Base-by-base conservation (phyloP, 2,329 filamentous ascomycete species). In the Ilyonectria robusta region DNA sequence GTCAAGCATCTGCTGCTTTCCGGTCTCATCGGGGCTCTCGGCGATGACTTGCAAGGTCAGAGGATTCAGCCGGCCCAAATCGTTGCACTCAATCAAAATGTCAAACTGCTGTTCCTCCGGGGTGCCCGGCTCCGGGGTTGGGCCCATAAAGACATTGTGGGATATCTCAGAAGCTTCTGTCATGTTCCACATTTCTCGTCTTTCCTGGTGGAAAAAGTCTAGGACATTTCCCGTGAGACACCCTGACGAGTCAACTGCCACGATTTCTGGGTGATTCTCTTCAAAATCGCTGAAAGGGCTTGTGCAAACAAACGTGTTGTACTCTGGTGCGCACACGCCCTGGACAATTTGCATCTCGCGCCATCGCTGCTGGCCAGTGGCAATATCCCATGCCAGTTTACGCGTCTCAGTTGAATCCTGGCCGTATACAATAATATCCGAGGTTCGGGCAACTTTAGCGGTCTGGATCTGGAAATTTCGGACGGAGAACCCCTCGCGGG, bases 401-500 rank as follows among this genome's bases (percentile, higher is more conserved):
- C 88, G 86, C 51, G 88, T 87, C 29, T 87, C 81, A 2, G 85
- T 86, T 42, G 85, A 82, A 70, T 94, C 88, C 61, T 95, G 92
- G 13, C 94, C 94, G 78, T 99, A 99, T 1, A 99, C 89, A 46
- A 99, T 88, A 70, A 99, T 94, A 78, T 99, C 96, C 1, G 95
- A 98, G 9, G 96, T 88, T 71, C 93, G 89, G 61, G 95, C 95
- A 71, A 93, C 84, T 80, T 99, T 99, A 65, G 93, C 93, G 0
- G 93, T 88, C 80, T 99, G 96, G 44, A 98, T 98, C 75, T 98
- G 95, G 78, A 99, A 99, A 79, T 98, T 98, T 51, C 96, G 90
- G 48, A 98, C 95, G 5, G 94, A 97, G 78, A 98, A 98, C 9
- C 96, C 96, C 71, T 97, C 93, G 62, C 84, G 88, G 1, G 96